Base-by-base conservation (phyloP, 176 grass and related monocot genomes). In the Triticum monococcum region DNA sequence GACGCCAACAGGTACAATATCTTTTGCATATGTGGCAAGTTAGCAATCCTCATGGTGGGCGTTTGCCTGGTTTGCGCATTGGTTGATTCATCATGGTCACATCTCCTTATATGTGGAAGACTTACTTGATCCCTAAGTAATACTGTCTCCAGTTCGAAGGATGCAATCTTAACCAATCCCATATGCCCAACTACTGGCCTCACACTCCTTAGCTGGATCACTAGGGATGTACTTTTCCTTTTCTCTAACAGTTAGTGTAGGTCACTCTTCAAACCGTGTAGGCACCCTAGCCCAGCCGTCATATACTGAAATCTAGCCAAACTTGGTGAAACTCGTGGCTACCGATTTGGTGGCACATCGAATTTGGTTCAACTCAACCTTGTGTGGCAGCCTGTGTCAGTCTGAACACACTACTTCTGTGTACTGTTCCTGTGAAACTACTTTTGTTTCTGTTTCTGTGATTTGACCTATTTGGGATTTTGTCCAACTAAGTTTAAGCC, bases 1-100 rank as follows among this genome's bases (percentile, higher is more conserved):
- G 80, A 81, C 17, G 75, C 79, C 43, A 86, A 62, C 89, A 91
- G 89, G 92, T 93, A 76, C 3, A 68, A 40, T 24, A 23, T 63
- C 20, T 28, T 72, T 9, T 45, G 18, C 69, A 54, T 45, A 23
- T 4, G 9, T 32, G 3, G 28, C 13, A 76, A 81, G 20, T 84
- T 57, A 57, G 54, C 54, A 57, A 16, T 57, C 50, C 50, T 54
- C 50, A 54, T 54, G 50, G 50, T 16, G 5, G 54, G 54, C 8
- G 18, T 57, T 57, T 73, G 43, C 70, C 20, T 3, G 2, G 10
- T 72, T 72, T 72, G 37, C 5, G 0, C 36, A 43, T 81, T 20
- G 14, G 16, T 67, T 20, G 77, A 75, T 80, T 85, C 18, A 65
- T 72, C 69, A 43, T 41, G 36, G 36, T 23, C 69, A 23, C 22